Base-by-base conservation (phyloP, 2,329 filamentous ascomycete species). In the Fusarium verticillioides region DNA sequence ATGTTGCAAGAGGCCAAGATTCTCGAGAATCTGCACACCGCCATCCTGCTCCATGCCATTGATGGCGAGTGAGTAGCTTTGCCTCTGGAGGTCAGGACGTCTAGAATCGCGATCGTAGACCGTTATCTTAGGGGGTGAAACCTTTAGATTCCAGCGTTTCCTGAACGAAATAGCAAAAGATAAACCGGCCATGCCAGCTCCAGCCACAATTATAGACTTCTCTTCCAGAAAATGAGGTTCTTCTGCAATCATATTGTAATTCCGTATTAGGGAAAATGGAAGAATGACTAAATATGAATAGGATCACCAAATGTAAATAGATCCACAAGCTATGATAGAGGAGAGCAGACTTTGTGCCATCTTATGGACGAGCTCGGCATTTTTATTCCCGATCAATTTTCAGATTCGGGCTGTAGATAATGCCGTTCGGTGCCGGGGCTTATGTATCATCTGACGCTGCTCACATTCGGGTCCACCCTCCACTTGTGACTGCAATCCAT, bases 291-390 rank as follows among this genome's bases (percentile, higher is more conserved):
- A 10, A 8, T 23, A 26, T 26, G 7, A 7, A 26, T 26, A 26
- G 7, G 4, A 26, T 26, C 7, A 26, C 26, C 5, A 26, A 26
- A 26, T 26, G 18, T 11, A 23, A 18, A 23, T 18, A 12, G 15
- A 0, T 4, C 11, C 6, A 23, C 42, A 5, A 5, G 5, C 10
- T 8, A 44, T 26, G 15, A 5, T 18, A 3, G 42, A 26, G 18
- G 2, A 9, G n/a, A 18, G n/a, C 16, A 12, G n/a, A 1, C n/a
- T 12, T 23, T 9, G 16, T 23, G 15, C 15, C 7, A 26, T 26
- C 16, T 44, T 44, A 26, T 44, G n/a, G n/a, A 18, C 16, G 1
- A 44, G 42, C 16, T 44, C 16, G 42, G 42, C 2, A 18, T 44
- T 23, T 26, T 3, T 2, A 26, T 18, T 26, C 16, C 42, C 42